Evolutionary conservation across 371 early-diverging fungal genomes (phyloP).

Genomic region (Mortierella sp.): DNA sequence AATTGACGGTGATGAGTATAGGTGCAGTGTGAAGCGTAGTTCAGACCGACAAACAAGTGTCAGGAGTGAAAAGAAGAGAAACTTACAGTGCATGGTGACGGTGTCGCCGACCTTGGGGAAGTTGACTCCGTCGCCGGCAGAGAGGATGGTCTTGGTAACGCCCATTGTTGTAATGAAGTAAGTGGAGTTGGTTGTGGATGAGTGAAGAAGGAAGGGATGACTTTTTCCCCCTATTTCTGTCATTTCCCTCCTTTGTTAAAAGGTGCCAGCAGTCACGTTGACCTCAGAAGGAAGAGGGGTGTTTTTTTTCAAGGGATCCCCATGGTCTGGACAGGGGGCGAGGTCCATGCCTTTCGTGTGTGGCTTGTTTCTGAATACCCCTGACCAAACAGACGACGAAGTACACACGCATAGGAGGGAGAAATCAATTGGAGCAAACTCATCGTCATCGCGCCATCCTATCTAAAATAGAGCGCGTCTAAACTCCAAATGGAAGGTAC

Average conservation of each 20-base stretch:
- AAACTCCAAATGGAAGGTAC: background rate
- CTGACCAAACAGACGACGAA: too few species aligned
- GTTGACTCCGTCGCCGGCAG: constrained; percentile 81
- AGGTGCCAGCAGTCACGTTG: background rate
- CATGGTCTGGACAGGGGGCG: too few species aligned
- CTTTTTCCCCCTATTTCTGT: background rate
- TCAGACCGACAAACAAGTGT: background rate
- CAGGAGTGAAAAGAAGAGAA: constrained; percentile 34
- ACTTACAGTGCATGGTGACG: constrained; percentile 81
- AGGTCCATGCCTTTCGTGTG: too few species aligned
- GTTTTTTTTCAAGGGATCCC: too few species aligned
- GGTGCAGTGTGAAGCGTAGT: background rate
- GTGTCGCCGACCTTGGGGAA: constrained; percentile 89
- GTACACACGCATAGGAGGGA: background rate
- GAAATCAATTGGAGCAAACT: background rate
- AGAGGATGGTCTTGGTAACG: constrained; percentile 58
- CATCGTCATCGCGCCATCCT: background rate
- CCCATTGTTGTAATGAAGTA: constrained; percentile 27
- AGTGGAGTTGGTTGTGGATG: constrained; percentile 4
- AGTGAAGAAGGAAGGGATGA: background rate
- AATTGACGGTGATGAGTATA: background rate
- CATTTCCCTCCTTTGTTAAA: background rate
- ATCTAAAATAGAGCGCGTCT: background rate
- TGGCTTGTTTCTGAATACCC: too few species aligned
- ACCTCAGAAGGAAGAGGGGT: too few species aligned